Evolutionary conservation across 768 basidiomycete species (phyloP).

Genomic region (Favolaschia claudopus): DNA sequence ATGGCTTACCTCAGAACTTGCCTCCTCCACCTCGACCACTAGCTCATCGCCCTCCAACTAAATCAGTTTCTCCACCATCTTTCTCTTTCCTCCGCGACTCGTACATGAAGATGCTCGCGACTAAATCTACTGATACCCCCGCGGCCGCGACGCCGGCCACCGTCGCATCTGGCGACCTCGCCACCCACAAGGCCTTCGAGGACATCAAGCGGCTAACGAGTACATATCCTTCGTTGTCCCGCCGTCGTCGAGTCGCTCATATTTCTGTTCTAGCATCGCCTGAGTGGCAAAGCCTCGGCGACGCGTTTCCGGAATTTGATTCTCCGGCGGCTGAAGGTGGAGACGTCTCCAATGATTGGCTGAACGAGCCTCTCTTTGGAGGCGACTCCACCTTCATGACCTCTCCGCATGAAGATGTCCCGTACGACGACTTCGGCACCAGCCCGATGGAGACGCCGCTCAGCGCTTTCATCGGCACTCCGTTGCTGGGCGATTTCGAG

Average conservation of each 20-base stretch:
- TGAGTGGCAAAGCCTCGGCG: slow-evolving; percentile 26
- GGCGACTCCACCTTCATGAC: slow-evolving; percentile 14
- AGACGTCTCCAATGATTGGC: background rate
- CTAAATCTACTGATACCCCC: slow-evolving; percentile 35
- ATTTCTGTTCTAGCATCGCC: slow-evolving; percentile 19
- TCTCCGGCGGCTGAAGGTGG: background rate
- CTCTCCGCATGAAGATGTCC: slow-evolving; percentile 11
- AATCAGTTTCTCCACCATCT: slow-evolving; percentile 34
- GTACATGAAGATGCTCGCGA: slow-evolving; percentile 57
- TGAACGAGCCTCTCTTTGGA: slow-evolving; percentile 6
- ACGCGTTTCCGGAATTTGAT: slow-evolving; percentile 12
- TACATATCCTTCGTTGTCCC: slow-evolving; percentile 8
- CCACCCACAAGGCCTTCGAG: background rate
- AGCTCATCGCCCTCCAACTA: slow-evolving; percentile 40
- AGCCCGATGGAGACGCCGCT: slow-evolving; percentile 22
- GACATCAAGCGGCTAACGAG: slow-evolving; percentile 9
- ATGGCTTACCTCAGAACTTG: slow-evolving; percentile 60
- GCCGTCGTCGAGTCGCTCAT: slow-evolving; percentile 1
- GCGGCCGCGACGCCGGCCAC: slow-evolving; percentile 18
- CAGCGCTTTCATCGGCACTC: slow-evolving; percentile 18
- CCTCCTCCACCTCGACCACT: slow-evolving; percentile 55
- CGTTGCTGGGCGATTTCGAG: background rate
- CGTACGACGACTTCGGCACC: slow-evolving; percentile 21
- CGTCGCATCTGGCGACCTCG: slow-evolving; percentile 3
- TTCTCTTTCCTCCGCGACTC: slow-evolving; percentile 45